Base-by-base conservation (phyloP, 164 flowering plant genomes). In the Protea cynaroides region DNA sequence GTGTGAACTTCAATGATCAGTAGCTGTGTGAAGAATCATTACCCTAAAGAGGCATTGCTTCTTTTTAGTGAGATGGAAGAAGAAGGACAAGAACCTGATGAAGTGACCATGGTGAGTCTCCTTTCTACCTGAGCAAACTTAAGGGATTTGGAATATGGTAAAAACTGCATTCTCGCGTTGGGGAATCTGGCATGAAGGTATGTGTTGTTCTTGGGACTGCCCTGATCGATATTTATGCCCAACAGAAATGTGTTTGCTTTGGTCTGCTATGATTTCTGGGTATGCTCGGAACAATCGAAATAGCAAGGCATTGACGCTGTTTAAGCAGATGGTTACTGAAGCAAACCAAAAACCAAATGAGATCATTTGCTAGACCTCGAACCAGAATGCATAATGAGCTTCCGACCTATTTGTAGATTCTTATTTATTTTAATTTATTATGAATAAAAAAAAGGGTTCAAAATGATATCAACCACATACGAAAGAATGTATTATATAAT, bases 31-130 rank as follows among this genome's bases (percentile, higher is more conserved):
- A 49, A 25, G 25, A 57, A 43, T 44, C 54, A 49, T 19, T 14
- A 46, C 55, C 56, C 56, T 8, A 29, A 34, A 46, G 46, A 60
- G n/a, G 64, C 70, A 38, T 25, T 60, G 52, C 37, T 40, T 60
- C 11, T 67, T 38, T 67, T 38, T 43, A 13, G 12, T 24, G 63
- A 52, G 25, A 67, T 53, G 70, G 53, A 38, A 25, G 40, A 36
- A 36, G 64, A 59, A 53, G 59, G 64, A 21, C 38, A 37, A 52
- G 59, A 60, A 11, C 65, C 70, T 59, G 69, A 66, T 66, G 64
- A 66, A 59, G 69, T 66, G 47, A 66, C 69, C 23, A 66, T 58
- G 57, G 47, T 37, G 50, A 50, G 58, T 17, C 17, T 59, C 17
- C 64, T 50, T 51, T 66, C 56, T 51, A 59, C 64, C 18, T 67